Evolutionary conservation across 495 filamentous ascomycete genomes (phyloP), one percentile per base, ranked within the genome.

Genomic region (Penicillium waksmanii): DNA sequence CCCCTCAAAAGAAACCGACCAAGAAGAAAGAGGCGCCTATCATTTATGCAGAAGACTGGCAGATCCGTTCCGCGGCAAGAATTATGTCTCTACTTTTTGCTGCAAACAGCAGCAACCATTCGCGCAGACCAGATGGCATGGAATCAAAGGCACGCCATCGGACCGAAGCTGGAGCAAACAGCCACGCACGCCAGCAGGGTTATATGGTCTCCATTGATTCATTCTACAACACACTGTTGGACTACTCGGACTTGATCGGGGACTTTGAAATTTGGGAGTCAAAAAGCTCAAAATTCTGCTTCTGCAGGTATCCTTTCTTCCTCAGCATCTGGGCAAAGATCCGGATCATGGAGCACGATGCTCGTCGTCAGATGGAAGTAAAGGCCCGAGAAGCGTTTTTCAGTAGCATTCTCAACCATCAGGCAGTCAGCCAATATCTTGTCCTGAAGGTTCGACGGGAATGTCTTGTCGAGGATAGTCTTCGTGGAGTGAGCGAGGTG

Each of bases 221-320:
- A 51, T 97, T 97, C 65, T 97, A 97, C 72, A 94, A 91, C 61
- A 89, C 88, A 4, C 66, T 96, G 42, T 78, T 97, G 3, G 93
- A 97, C 68, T 93, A 91, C 65, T 84, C 88, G 2, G 91, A 96
- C 66, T 83, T 97, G 2, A 84, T 96, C 57, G 85, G 87, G 1
- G 93, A 97, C 73, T 97, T 95, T 66, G 91, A 96, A 66, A 80
- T 81, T 17, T 97, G 94, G 94, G 93, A 97, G 71, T 82, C 84
- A 15, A 86, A 79, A 63, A 79, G 83, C 48, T 83, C 84, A 1
- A 89, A 84, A 60, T 97, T 97, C 64, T 84, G 92, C 4, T 97
- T 97, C 69, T 97, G 93, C 66, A 92, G 96, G 66, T 97, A 94
- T 66, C 93, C 93, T 3, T 96, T 97, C 73, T 90, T 97, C 64